A percentile compares a stretch with the other conserved stretches of the same genome.
Conservation (phyloP, 208 protist species). For the Porcisia hertigi region DNA sequence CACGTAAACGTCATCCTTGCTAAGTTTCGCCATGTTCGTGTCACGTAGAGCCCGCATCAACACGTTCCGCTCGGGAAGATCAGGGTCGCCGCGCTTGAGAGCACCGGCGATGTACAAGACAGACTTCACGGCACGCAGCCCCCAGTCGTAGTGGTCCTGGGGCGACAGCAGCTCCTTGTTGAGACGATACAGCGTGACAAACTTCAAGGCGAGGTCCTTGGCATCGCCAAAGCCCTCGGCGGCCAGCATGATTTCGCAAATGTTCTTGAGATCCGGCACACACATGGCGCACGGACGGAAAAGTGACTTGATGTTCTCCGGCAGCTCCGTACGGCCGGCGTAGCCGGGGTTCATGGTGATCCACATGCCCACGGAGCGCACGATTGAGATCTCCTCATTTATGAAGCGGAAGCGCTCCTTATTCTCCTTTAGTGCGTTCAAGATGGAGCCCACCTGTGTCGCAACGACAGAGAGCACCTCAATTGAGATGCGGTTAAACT, state of each 20-base stretch:
- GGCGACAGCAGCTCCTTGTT: conserved; percentile 97
- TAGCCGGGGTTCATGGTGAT: conserved; percentile 99
- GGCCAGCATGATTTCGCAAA: conserved; percentile 99
- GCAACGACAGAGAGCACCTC: conserved; percentile 98
- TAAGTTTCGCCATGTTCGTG: conserved; percentile 98
- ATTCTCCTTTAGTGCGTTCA: conserved; percentile 97
- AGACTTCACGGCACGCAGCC: conserved; percentile 98
- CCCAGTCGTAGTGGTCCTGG: conserved; percentile 99
- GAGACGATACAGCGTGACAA: conserved; percentile 97
- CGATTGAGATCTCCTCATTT: conserved; percentile 94
- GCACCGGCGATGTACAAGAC: conserved; percentile 97
- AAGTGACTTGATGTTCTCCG: conserved; percentile 97
- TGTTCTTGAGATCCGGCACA: conserved; percentile 98
- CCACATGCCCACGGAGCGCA: conserved; percentile 93
- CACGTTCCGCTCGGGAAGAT: conserved; percentile 95
- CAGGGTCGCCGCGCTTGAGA: conserved; percentile 95
- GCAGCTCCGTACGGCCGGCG: conserved; percentile 96
- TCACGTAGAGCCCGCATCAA: conserved; percentile 98
- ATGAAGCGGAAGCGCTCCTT: conserved; percentile 96
- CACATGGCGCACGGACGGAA: conserved; percentile 98
- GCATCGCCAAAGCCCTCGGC: conserved; percentile 97
- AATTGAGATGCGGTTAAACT: conserved; percentile 97
- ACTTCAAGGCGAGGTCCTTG: conserved; percentile 97
- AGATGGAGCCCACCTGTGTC: conserved; percentile 97
- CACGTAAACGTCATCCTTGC: conserved; percentile 97